phyloP scores from a whole-genome alignment of 2,329 filamentous ascomycete species.

The Nakataea oryzae region DNA sequence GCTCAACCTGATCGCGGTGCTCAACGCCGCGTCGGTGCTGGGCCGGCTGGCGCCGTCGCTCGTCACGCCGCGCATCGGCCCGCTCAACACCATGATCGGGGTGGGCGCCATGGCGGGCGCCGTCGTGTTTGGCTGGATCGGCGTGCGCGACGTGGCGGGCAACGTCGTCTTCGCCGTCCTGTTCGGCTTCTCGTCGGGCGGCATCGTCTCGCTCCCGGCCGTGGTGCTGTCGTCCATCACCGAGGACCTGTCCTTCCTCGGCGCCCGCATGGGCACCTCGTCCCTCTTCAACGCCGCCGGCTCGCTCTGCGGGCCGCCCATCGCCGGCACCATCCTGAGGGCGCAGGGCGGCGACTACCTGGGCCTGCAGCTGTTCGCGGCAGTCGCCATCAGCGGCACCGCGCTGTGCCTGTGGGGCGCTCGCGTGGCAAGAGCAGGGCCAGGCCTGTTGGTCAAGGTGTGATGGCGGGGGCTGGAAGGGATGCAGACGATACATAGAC shows the following conservation, averaged over 20 bases:
- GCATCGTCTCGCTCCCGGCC: conserved; percentile 11
- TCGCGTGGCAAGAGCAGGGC: conserved; percentile 2
- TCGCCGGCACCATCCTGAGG: conserved; percentile 7
- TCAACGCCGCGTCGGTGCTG: conserved; percentile 20
- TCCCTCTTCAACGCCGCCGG: conserved; percentile 4
- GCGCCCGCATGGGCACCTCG: conserved; percentile 6
- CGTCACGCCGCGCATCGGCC: conserved; percentile 19
- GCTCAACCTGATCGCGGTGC: conserved; percentile 18
- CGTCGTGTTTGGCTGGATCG: conserved; percentile 22
- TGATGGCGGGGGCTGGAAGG: no score
- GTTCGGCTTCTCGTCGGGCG: conserved; percentile 19
- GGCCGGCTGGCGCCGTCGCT: conserved; percentile 20
- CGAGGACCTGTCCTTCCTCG: conserved; percentile 5
- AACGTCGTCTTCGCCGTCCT: conserved; percentile 21
- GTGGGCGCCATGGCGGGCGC: conserved; percentile 15
- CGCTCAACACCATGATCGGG: conserved; percentile 18
- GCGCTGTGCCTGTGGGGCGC: not conserved
- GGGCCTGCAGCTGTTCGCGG: conserved; percentile 8
- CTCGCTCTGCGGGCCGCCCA: conserved; percentile 7
- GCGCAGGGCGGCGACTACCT: conserved; percentile 3
- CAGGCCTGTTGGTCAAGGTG: not conserved
- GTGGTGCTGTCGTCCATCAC: conserved; percentile 7
- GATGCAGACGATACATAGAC: no score
- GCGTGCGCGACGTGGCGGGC: conserved; percentile 15
- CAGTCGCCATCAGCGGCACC: not conserved